These are phyloP conservation scores for Talaromyces marneffei DNA, from an alignment of 2,329 filamentous ascomycete genomes.

Conservation along the genomic window DNA sequence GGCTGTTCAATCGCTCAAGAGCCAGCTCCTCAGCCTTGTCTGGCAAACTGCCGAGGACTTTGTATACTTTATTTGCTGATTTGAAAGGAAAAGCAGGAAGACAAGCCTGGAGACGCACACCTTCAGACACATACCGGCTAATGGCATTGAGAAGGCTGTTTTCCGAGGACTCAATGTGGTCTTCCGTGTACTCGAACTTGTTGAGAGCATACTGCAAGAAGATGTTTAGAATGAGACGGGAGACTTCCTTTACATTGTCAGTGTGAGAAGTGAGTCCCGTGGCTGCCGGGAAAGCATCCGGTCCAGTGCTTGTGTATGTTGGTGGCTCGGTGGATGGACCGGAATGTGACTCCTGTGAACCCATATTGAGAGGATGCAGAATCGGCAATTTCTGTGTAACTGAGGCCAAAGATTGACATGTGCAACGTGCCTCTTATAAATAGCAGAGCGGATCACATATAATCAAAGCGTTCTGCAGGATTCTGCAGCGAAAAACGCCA, in stretches of 20 bases:
- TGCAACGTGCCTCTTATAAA: neutral
- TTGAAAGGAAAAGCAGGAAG: conserved; percentile 60
- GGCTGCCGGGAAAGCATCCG: neutral
- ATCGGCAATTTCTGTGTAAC: neutral
- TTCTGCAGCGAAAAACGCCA: neutral
- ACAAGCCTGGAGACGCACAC: neutral
- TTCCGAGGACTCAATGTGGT: neutral
- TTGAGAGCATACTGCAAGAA: conserved; percentile 1
- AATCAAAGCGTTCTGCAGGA: neutral
- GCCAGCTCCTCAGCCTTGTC: conserved; percentile 54
- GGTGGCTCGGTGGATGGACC: no score
- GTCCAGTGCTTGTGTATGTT: neutral
- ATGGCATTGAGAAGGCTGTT: neutral
- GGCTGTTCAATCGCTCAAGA: conserved; percentile 44
- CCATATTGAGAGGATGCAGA: neutral
- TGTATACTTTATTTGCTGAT: conserved; percentile 50
- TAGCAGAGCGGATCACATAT: neutral
- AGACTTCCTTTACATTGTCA: neutral
- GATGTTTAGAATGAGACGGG: neutral
- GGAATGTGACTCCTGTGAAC: neutral
- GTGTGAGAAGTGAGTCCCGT: neutral
- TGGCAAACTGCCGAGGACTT: conserved; percentile 52
- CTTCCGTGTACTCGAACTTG: neutral
- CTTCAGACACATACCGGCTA: neutral
- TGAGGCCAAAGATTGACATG: neutral